Evolutionary conservation across 2,329 filamentous ascomycete species (phyloP).

Genomic region (Ambrosiella beaveri): DNA sequence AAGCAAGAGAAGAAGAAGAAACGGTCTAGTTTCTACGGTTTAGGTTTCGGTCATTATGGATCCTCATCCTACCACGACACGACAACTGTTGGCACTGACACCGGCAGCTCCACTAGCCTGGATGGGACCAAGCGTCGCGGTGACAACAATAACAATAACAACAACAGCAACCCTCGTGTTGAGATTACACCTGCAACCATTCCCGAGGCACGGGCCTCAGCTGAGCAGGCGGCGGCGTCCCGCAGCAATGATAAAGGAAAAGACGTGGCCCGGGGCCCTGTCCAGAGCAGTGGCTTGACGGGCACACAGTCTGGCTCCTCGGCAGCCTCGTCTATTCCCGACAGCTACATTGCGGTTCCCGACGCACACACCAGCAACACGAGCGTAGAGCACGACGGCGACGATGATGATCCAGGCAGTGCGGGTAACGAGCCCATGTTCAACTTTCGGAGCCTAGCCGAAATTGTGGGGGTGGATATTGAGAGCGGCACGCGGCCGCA

Average conservation of each 20-base stretch:
- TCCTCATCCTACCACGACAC: slow-evolving; percentile 1
- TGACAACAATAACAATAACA: slow-evolving; percentile 24
- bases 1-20: slow-evolving; percentile 78
- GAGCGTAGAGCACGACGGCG: slow-evolving; percentile 28
- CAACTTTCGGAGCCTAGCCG: slow-evolving; percentile 76
- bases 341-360: slow-evolving; percentile 34
- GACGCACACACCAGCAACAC: slow-evolving; percentile 31
- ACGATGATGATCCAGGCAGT: slow-evolving; percentile 32
- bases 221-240: slow-evolving; percentile 19
- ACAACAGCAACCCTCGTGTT: slow-evolving; percentile 39
- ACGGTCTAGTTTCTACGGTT: slow-evolving; percentile 22
- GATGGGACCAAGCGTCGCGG: neutral
- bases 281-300: slow-evolving; percentile 13
- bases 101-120: too few species aligned
- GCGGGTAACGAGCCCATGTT: slow-evolving; percentile 60
- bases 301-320: slow-evolving; percentile 64
- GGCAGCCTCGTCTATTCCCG: slow-evolving; percentile 51
- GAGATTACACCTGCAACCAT: slow-evolving; percentile 26
- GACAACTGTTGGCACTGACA: neutral
- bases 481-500: slow-evolving; percentile 1
- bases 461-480: slow-evolving; percentile 56
- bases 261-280: slow-evolving; percentile 37
- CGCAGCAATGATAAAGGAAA: slow-evolving; percentile 45
- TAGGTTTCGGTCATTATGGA: slow-evolving; percentile 24
- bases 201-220: slow-evolving; percentile 18